Evolutionary conservation across 306 rosid species (phyloP).

Genomic region (Potentilla sterilis): DNA sequence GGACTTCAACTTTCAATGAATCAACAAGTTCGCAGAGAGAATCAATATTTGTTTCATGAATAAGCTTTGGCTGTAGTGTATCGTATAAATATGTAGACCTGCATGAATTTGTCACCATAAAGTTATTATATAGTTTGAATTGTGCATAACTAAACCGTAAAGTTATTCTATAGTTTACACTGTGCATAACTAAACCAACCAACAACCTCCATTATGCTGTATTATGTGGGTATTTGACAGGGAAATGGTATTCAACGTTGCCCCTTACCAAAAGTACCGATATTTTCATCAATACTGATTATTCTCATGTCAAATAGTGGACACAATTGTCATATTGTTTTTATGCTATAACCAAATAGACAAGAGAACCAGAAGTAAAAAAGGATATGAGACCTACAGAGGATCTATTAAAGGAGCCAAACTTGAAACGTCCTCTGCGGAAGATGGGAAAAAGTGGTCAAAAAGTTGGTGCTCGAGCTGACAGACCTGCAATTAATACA

Average conservation of each 20-base stretch:
- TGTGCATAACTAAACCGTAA: too few species aligned
- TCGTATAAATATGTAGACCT: slow-evolving; percentile 90
- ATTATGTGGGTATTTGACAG: background rate
- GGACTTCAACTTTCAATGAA: slow-evolving; percentile 87
- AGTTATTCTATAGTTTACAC: background rate
- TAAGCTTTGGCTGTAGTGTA: slow-evolving; percentile 88
- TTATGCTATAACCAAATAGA: background rate
- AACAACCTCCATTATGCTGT: background rate
- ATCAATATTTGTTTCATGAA: slow-evolving; percentile 92
- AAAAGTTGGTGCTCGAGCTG: slow-evolving; percentile 97
- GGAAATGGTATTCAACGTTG: background rate
- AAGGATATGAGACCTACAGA: slow-evolving; percentile 55
- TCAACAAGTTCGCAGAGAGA: slow-evolving; percentile 94
- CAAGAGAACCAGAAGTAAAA: background rate
- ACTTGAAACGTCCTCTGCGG: slow-evolving; percentile 82
- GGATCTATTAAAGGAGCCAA: slow-evolving; percentile 96
- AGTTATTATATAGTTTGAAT: slow-evolving; percentile 1
- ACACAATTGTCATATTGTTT: background rate
- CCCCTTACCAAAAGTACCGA: background rate
- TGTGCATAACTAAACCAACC: slow-evolving; percentile 1
- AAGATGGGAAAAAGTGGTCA: slow-evolving; percentile 91
- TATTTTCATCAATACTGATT: background rate
- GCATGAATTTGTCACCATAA: slow-evolving; percentile 34
- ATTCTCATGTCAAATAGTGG: background rate
- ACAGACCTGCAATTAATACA: slow-evolving; percentile 70